phyloP scores from a whole-genome alignment of 2,329 filamentous ascomycete genomes.

The Ophiostoma sp. region DNA sequence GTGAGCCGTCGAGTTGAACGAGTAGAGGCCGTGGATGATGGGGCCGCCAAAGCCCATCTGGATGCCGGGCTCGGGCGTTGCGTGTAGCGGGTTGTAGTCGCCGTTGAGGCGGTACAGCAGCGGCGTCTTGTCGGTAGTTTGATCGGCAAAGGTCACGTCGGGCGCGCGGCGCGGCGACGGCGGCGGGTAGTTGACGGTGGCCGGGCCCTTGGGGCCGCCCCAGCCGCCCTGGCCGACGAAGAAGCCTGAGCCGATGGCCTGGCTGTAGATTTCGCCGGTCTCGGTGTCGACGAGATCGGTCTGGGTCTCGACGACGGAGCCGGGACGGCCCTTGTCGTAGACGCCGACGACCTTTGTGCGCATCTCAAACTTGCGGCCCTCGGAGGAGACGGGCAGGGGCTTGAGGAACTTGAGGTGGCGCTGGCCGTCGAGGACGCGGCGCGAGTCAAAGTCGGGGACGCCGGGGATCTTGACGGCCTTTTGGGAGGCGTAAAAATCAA shows the following conservation, averaged over 20 bases:
- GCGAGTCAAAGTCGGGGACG: slow-evolving; percentile 69
- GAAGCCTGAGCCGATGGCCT: slow-evolving; percentile 66
- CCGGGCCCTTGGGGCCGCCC: slow-evolving; percentile 86
- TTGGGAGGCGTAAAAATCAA: slow-evolving; percentile 76
- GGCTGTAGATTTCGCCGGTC: slow-evolving; percentile 65
- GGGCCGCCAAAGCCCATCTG: slow-evolving; percentile 88
- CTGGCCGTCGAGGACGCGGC: slow-evolving; percentile 76
- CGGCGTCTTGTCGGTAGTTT: slow-evolving; percentile 67
- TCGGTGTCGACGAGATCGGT: slow-evolving; percentile 66
- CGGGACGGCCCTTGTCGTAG: slow-evolving; percentile 83
- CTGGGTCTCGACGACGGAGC: slow-evolving; percentile 76
- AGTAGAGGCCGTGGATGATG: slow-evolving; percentile 86
- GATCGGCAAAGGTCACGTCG: slow-evolving; percentile 63
- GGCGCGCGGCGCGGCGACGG: slow-evolving; percentile 64
- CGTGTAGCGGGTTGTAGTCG: slow-evolving; percentile 91
- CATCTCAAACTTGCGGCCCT: slow-evolving; percentile 68
- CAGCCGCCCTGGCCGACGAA: slow-evolving; percentile 75
- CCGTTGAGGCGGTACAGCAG: slow-evolving; percentile 81
- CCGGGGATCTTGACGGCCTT: slow-evolving; percentile 63
- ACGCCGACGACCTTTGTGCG: slow-evolving; percentile 75
- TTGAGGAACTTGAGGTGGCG: slow-evolving; percentile 73
- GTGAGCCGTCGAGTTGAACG: slow-evolving; percentile 75
- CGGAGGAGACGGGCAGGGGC: slow-evolving; percentile 65
- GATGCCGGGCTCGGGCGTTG: slow-evolving; percentile 73
- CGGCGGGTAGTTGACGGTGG: slow-evolving; percentile 70